Evolutionary conservation across 371 early-diverging fungal species (phyloP), one percentile per base, ranked within the genome.

Genomic region (Rhizopus arrhizus): DNA sequence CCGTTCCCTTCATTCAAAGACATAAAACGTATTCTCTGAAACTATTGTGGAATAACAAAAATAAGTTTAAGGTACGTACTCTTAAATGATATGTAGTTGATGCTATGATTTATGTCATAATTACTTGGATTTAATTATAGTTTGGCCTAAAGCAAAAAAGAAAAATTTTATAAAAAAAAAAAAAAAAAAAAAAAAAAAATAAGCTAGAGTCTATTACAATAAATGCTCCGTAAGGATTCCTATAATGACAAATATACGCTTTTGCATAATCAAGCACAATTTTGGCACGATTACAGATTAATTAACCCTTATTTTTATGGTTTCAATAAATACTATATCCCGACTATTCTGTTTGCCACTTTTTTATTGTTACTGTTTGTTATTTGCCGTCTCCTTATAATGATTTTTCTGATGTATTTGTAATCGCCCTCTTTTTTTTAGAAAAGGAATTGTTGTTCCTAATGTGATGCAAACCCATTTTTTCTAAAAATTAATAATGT

Each of bases 121-220:
- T 9, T 11, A 36, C 11, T 36, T 36, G 11, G 11, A 6, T 11
- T 9, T 36, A 36, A 36, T 11, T 36, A 11, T 36, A 36, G 6
- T 11, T 11, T 11, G 9, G 6, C 9, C 36, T 36, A 36, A 0
- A 43, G 4, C 7, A 43, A 43, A 43, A 43, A 43, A 43, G n/a
- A n/a, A 43, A 42, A 42, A 42, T 42, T 13, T n/a, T n/a, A n/a
- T n/a, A n/a, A n/a, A n/a, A n/a, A n/a, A 43, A 43, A 43, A 43
- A 43, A 43, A 4, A n/a, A 43, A n/a, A n/a, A n/a, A n/a, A 42
- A 42, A 42, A 13, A 12, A 43, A 40, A 13, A 43, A 43, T 5
- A 43, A 43, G 5, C 8, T n/a, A 1, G 5, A 43, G n/a, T 5
- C 43, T n/a, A 43, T 15, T 43, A 13, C n/a, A n/a, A 15, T 43